A percentile compares a stretch with the other conserved stretches of the same genome.
phyloP scores from a whole-genome alignment of 208 protist genomes.

The Leishmania braziliensis region DNA sequence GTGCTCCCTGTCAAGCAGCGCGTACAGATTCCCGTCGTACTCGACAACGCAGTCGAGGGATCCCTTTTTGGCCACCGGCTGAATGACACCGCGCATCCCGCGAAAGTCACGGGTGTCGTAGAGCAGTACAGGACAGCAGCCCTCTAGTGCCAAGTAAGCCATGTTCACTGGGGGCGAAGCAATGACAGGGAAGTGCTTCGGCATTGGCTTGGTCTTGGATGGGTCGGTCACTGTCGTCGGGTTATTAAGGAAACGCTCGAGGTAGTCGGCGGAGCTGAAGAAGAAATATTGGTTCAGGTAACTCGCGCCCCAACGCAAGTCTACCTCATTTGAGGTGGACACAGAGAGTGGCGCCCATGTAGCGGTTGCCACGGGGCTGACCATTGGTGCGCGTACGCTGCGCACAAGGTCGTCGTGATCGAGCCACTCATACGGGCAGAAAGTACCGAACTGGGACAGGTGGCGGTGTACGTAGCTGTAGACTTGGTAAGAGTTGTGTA shows the following conservation, averaged over 20 bases:
- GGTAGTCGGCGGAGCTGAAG: slow-evolving; percentile 63
- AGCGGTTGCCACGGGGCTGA: slow-evolving; percentile 7
- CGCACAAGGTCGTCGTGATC: slow-evolving; percentile 59
- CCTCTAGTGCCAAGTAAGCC: slow-evolving; percentile 58
- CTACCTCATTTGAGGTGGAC: slow-evolving; percentile 1
- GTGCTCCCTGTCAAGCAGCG: slow-evolving; percentile 56
- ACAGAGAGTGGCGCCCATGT: neutral
- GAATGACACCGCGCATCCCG: slow-evolving; percentile 75
- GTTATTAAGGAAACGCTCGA: slow-evolving; percentile 64
- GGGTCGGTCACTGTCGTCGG: slow-evolving; percentile 61
- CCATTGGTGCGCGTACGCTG: slow-evolving; percentile 9
- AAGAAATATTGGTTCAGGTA: slow-evolving; percentile 81
- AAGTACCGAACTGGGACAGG: slow-evolving; percentile 74
- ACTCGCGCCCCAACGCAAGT: slow-evolving; percentile 38
- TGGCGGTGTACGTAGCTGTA: slow-evolving; percentile 30
- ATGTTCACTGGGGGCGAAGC: slow-evolving; percentile 12
- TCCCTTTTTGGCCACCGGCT: slow-evolving; percentile 76
- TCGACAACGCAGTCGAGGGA: slow-evolving; percentile 61
- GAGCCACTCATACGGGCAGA: slow-evolving; percentile 85
- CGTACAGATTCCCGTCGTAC: slow-evolving; percentile 83
- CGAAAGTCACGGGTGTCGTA: slow-evolving; percentile 83
- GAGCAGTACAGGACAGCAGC: slow-evolving; percentile 91
- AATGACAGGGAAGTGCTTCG: slow-evolving; percentile 25
- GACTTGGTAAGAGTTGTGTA: slow-evolving; percentile 55
- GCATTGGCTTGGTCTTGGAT: slow-evolving; percentile 48